A percentile compares a stretch with the other conserved stretches of the same genome.
These are phyloP conservation scores for Dissophora globulifera DNA, from an alignment of 192 early-diverging fungal species.

Conservation along the genomic window DNA sequence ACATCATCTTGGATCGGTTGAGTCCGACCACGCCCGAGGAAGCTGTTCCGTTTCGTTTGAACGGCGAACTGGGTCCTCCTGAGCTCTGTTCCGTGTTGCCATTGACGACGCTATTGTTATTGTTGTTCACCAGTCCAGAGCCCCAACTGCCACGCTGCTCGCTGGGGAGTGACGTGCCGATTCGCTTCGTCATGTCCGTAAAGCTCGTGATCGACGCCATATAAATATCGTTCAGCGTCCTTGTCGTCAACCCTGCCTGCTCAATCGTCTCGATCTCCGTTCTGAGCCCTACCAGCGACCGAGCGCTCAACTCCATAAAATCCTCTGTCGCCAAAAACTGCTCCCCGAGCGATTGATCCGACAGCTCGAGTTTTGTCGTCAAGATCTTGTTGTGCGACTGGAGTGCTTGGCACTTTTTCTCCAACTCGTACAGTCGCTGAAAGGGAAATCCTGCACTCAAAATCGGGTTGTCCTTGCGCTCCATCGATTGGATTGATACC, in stretches of 20 bases:
- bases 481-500: slow-evolving; percentile 38
- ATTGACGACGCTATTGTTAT: not conserved
- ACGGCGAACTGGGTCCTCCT: slow-evolving; percentile 11
- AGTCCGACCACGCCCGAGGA: slow-evolving; percentile 8
- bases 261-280: slow-evolving; percentile 39
- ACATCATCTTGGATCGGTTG: slow-evolving; percentile 32
- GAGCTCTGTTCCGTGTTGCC: too few relatives aligned
- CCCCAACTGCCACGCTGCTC: not conserved
- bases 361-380: slow-evolving; percentile 29
- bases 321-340: slow-evolving; percentile 44
- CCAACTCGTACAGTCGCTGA: slow-evolving; percentile 36
- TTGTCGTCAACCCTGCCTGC: slow-evolving; percentile 26
- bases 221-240: slow-evolving; percentile 36
- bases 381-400: slow-evolving; percentile 48
- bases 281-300: slow-evolving; percentile 32
- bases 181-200: slow-evolving; percentile 37
- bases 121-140: not conserved
- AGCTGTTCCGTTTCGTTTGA: not conserved
- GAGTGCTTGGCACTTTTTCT: slow-evolving; percentile 44
- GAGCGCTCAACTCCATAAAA: slow-evolving; percentile 47
- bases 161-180: slow-evolving; percentile 3
- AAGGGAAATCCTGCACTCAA: slow-evolving; percentile 25
- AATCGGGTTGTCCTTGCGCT: slow-evolving; percentile 9
- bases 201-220: slow-evolving; percentile 48
- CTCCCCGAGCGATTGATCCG: slow-evolving; percentile 27